Base-by-base conservation (phyloP, 2,329 filamentous ascomycete genomes). In the Colletotrichum spaethianum region DNA sequence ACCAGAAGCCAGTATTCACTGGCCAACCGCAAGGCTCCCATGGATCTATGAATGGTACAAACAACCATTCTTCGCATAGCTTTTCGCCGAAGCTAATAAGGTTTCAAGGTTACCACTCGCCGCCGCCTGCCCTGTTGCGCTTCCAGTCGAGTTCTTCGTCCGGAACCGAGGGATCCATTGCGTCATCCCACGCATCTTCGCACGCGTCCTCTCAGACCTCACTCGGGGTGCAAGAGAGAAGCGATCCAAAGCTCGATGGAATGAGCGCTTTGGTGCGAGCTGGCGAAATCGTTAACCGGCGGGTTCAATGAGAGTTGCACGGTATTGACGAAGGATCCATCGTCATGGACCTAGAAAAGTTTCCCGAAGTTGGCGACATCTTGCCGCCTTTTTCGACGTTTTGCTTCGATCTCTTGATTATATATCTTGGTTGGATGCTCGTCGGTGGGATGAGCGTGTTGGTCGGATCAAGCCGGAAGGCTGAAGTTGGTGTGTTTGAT, bases 251-350 rank as follows among this genome's bases (percentile, higher is more conserved):
- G 4, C 79, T 91, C 26, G 89, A 91, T 73, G 89, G 89, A 2
- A 89, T 92, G 80, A 89, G 84, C 71, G 89, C 89, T 8, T 80
- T 92, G 14, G 78, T 91, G 1, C 84, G 84, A 72, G 90, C 90
- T 12, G 88, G 89, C 40, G 89, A 91, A 75, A 88, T 91, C 72
- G 87, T 91, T 48, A 86, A 87, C 69, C 84, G 85, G 52, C 81
- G 83, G 63, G 42, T 48, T 38, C 50, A 67, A 20, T 44, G 12
- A 40, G 16, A 31, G 20, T 11, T 12, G 31, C 74, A 75, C n/a
- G 46, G 16, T n/a, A 33, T 36, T 16, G 36, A 40, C 26, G 6
- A 1, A 40, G 4, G 16, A n/a, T n/a, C 26, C 8, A 18, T 23
- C 4, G 5, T 26, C 26, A 5, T 36, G 59, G 20, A 36, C 1